Base-by-base conservation (phyloP, 306 rosid genomes). In the Vachellia collinsii region DNA sequence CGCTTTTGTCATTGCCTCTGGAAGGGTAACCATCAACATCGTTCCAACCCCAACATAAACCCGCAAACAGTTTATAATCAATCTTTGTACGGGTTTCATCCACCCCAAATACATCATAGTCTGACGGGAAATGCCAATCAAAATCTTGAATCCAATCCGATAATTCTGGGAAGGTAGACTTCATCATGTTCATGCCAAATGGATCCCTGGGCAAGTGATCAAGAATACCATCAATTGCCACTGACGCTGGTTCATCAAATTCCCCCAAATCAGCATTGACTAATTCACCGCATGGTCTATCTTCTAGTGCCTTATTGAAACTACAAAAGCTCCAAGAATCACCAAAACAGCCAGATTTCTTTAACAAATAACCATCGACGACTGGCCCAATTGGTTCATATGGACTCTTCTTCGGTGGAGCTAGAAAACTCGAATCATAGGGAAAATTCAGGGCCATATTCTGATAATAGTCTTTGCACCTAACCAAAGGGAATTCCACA, bases 191-290 rank as follows among this genome's bases (percentile, higher is more conserved):
- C 92, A 89, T 88, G 19, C 83, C 95, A 77, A 89, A 91, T 37
- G 97, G 97, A 83, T 92, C 97, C 64, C 46, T 73, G 8, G 93
- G 95, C 80, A 91, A 87, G n/a, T 22, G 83, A 84, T 84, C 90
- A 76, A 79, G 74, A 83, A 89, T 53, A 74, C 88, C 97, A 77
- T 86, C 89, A 75, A 3, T 85, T 8, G 12, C 78, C 54, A 29
- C 64, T 22, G 25, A 74, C 67, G 42, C 51, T 11, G 43, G 76
- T 51, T 84, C 89, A 53, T 77, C 76, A 42, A 19, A 29, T 39
- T 67, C 86, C 53, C 70, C 81, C 54, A 85, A 74, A 48, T 81
- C 81, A 77, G 56, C 53, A 72, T 75, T 71, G 70, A 51, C 72
- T 70, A 58, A 75, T 65, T 72, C 85, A 46, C 68, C 41, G 7